Base-by-base conservation (phyloP, 768 basidiomycete species). In the Pleurotus giganteus region DNA sequence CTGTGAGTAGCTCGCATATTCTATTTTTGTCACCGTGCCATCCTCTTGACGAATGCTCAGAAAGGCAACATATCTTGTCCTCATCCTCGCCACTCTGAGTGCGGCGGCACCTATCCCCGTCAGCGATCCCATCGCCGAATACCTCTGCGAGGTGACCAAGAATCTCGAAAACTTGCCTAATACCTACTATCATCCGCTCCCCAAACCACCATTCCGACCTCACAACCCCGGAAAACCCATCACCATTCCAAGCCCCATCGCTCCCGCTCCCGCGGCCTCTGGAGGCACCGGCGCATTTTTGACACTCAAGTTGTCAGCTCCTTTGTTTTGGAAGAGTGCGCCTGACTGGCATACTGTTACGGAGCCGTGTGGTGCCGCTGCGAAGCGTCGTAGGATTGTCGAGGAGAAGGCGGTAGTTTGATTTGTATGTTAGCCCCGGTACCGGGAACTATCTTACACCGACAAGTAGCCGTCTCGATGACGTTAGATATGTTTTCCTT, bases 201-300 rank as follows among this genome's bases (percentile, higher is more conserved):
- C 27, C 12, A 45, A 42, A 52, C 41, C 32, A 29, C 32, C 41
- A n/a, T 55, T 59, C 57, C 45, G n/a, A 44, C 13, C 13, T 21
- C n/a, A 50, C 50, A 43, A 29, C 21, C 36, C 46, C 29, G 51
- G 43, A 2, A 57, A 43, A 47, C 42, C 74, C 54, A 50, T 37
- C 34, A 29, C 36, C 7, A 29, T 32, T 21, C 17, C 21, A 5
- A 36, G 19, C 15, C 34, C 32, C 8, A 6, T 24, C 26, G 49
- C 49, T 24, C 43, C 43, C 13, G 13, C 43, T 5, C 8, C 43
- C 7, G 26, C 13, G 6, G 26, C 19, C 6, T 45, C 43, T 23
- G 43, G 43, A 8, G 43, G 43, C 4, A 27, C 19, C 8, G 43
- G 19, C 13, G 49, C 39, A n/a, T 41, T 41, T 5, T n/a, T 41